These are phyloP conservation scores for Basidiobolus meristosporus DNA, from an alignment of 371 early-diverging fungal genomes.

Conservation along the genomic window DNA sequence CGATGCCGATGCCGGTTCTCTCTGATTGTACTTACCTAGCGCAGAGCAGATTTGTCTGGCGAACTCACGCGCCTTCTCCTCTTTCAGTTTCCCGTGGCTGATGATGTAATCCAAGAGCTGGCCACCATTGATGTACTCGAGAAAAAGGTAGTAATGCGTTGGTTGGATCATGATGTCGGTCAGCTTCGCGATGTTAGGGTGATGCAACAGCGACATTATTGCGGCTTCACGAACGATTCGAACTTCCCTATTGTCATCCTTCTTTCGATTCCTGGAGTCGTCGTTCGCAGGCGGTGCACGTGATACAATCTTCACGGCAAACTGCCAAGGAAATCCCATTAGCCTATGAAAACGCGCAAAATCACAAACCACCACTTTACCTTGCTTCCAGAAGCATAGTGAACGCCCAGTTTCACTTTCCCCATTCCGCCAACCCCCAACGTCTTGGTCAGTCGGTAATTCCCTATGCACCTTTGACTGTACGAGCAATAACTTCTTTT, in stretches of 20 bases:
- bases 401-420: conserved; percentile 87
- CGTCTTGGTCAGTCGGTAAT: conserved; percentile 75
- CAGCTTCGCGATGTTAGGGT: conserved; percentile 68
- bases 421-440: conserved; percentile 96
- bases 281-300: conserved; percentile 15
- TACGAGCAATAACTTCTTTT: too few relatives aligned
- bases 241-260: conserved; percentile 58
- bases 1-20: too few relatives aligned
- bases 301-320: conserved; percentile 72
- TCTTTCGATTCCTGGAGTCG: conserved; percentile 16
- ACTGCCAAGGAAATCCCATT: too few relatives aligned
- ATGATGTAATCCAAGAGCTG: conserved; percentile 80
- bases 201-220: conserved; percentile 77
- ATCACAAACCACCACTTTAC: too few relatives aligned
- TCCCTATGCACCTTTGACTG: conserved; percentile 49
- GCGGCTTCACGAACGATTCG: conserved; percentile 70
- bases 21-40: too few relatives aligned
- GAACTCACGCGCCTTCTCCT: conserved; percentile 72
- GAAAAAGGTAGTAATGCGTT: conserved; percentile 78
- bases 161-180: conserved; percentile 68
- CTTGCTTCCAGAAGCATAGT: conserved; percentile 68
- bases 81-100: conserved; percentile 71
- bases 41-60: conserved; percentile 87
- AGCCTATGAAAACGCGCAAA: too few relatives aligned
- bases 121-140: conserved; percentile 80